Base-by-base conservation (phyloP, 148 eudicot species). In the Rhododendron kiyosumense region DNA sequence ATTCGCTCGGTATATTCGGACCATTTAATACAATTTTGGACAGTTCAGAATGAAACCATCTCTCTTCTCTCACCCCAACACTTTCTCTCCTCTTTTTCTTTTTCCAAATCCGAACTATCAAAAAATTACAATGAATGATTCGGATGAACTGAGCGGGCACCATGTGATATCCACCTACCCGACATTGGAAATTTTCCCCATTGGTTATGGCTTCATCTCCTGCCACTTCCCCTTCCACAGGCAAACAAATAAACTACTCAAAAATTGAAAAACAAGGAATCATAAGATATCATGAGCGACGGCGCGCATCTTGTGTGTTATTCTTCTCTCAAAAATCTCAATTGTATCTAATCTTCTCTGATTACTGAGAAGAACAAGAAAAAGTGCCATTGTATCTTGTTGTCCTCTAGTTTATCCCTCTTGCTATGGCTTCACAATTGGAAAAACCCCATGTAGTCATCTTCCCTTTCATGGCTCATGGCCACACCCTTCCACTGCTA, bases 391-490 rank as follows among this genome's bases (percentile, higher is more conserved):
- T 65, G 14, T n/a, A 26, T 65, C 9, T 59, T 20, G n/a, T 59
- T 22, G 65, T 59, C 26, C 65, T 59, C 61, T 54, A 54, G 22
- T 17, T 54, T 54, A 54, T 17, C 24, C 61, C 45, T 38, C 41
- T 38, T 38, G 38, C 76, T 1, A 87, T 89, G 90, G 88, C 45
- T 84, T 78, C 74, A 41, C 87, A 78, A 83, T 43, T 57, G 52
- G 76, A 59, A 22, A 71, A 59, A 34, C 61, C 81, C 81, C 86
- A 81, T 86, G 84, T 63, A 5, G 81, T 86, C 0, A 81, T 90
- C 86, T 90, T 90, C 84, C 88, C 91, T 8, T 88, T 80, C 85
- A 86, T 90, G 91, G 88, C 91, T 78, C 87, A 88, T 14, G 91
- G 91, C 57, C 91, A 89, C 71, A 87, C 88, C 36, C 86, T 87